Conservation (phyloP, 495 filamentous ascomycete genomes). For the Aspergillus asperescens region DNA sequence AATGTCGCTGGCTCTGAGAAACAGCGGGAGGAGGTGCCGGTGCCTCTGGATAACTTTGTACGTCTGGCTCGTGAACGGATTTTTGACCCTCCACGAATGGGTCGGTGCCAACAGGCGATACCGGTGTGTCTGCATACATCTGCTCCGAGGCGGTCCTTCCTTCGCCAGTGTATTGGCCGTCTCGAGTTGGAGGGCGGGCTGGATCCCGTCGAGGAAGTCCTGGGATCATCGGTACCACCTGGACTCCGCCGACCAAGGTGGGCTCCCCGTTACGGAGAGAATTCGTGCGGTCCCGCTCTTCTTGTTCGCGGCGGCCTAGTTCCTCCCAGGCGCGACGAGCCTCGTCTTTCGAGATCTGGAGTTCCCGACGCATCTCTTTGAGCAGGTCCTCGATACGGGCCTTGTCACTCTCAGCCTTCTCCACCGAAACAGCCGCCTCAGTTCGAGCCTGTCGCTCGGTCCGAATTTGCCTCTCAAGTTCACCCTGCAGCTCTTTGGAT, state of each 20-base stretch:
- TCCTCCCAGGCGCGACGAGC: slow-evolving; percentile 96
- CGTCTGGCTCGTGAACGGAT: slow-evolving; percentile 9
- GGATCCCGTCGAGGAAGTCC: slow-evolving; percentile 61
- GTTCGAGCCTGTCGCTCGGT: slow-evolving; percentile 64
- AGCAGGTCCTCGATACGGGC: slow-evolving; percentile 68
- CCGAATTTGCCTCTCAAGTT: slow-evolving; percentile 66
- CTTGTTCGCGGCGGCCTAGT: slow-evolving; percentile 86
- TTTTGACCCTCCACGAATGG: slow-evolving; percentile 47
- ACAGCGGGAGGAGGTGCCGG: slow-evolving; percentile 27
- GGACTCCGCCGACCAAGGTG: slow-evolving; percentile 84
- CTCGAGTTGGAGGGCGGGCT: slow-evolving; percentile 44
- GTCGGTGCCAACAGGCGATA: slow-evolving; percentile 53
- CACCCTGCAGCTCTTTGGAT: slow-evolving; percentile 74
- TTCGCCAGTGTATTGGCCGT: slow-evolving; percentile 38
- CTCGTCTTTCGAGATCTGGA: slow-evolving; percentile 93
- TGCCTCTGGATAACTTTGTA: slow-evolving; percentile 7
- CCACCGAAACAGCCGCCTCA: slow-evolving; percentile 57
- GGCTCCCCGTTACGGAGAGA: slow-evolving; percentile 83
- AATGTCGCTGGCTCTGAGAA: slow-evolving; percentile 21
- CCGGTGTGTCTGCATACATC: slow-evolving; percentile 42
- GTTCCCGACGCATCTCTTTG: slow-evolving; percentile 79
- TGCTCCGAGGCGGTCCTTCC: slow-evolving; percentile 26
- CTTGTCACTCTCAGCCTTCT: slow-evolving; percentile 61
- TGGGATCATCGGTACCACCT: slow-evolving; percentile 92
- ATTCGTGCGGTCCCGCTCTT: slow-evolving; percentile 86